These are phyloP conservation scores for Claviceps lovelessii DNA, from an alignment of 2,329 filamentous ascomycete species.

Conservation along the genomic window DNA sequence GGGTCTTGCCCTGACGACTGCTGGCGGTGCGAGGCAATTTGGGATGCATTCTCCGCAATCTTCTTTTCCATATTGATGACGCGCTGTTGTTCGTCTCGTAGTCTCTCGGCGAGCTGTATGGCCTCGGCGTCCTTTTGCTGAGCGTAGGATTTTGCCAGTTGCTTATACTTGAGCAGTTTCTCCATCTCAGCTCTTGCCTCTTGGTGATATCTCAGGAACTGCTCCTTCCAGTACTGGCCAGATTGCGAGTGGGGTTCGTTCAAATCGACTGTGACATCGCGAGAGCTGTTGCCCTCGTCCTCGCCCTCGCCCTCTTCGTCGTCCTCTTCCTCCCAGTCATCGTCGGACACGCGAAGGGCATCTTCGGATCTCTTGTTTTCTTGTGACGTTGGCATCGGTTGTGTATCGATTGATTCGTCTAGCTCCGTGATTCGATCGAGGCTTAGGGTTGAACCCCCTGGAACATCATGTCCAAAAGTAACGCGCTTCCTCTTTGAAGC, in stretches of 20 bases:
- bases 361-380: neutral
- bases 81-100: constrained; percentile 54
- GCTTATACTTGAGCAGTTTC: constrained; percentile 66
- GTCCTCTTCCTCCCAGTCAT: constrained; percentile 32
- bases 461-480: constrained; percentile 46
- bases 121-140: constrained; percentile 64
- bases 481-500: constrained; percentile 48
- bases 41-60: constrained; percentile 44
- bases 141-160: constrained; percentile 64
- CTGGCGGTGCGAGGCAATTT: constrained; percentile 28
- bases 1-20: constrained; percentile 28
- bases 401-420: constrained; percentile 31
- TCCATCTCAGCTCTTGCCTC: constrained; percentile 61
- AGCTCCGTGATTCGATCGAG: constrained; percentile 22
- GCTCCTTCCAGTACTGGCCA: constrained; percentile 65
- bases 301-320: constrained; percentile 24
- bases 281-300: constrained; percentile 30
- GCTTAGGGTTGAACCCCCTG: constrained; percentile 9
- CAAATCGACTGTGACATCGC: constrained; percentile 54
- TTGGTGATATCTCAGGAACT: constrained; percentile 59
- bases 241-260: constrained; percentile 62
- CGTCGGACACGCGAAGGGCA: constrained; percentile 19
- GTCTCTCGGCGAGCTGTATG: constrained; percentile 46
- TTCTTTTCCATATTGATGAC: constrained; percentile 49
- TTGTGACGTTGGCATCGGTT: constrained; percentile 16